phyloP scores from a whole-genome alignment of 352 stramenopile species.

The Phytophthora syringae region DNA sequence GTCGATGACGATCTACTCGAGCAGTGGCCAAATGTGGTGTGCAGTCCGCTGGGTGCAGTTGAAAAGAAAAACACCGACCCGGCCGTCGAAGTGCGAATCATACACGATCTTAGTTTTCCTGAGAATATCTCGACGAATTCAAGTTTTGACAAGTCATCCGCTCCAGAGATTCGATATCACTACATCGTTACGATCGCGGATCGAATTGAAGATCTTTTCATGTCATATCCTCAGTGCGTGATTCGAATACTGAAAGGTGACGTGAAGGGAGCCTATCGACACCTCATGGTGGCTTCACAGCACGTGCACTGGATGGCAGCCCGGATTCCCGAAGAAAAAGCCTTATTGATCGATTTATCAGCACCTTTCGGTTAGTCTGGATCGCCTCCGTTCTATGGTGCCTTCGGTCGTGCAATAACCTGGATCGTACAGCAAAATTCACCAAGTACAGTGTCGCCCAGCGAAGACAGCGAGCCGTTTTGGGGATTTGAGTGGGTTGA shows the following conservation, averaged over 20 bases:
- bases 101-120: constrained; percentile 4
- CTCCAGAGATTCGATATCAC: constrained; percentile 5
- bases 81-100: constrained; percentile 6
- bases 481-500: constrained; percentile 39
- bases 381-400: constrained; percentile 14
- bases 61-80: constrained; percentile 13
- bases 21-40: constrained; percentile 10
- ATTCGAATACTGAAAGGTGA: constrained; percentile 16
- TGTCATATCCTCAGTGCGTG: not conserved
- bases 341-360: constrained; percentile 12
- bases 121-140: not conserved
- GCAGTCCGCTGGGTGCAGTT: constrained; percentile 8
- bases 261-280: constrained; percentile 18
- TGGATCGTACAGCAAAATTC: constrained; percentile 13
- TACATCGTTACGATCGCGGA: not conserved
- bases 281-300: constrained; percentile 8
- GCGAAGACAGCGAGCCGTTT: too few relatives aligned
- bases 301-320: constrained; percentile 16
- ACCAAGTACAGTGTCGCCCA: constrained; percentile 4
- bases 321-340: not conserved
- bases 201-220: constrained; percentile 4
- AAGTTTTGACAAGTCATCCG: constrained; percentile 1
- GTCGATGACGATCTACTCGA: constrained; percentile 1
- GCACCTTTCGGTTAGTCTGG: too few relatives aligned
- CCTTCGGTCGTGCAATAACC: constrained; percentile 11